Percentiles rank a stretch among this genome's conserved stretches.
Evolutionary conservation across 345 rosid genomes (phyloP).

Genomic region (Citropsis articulata): DNA sequence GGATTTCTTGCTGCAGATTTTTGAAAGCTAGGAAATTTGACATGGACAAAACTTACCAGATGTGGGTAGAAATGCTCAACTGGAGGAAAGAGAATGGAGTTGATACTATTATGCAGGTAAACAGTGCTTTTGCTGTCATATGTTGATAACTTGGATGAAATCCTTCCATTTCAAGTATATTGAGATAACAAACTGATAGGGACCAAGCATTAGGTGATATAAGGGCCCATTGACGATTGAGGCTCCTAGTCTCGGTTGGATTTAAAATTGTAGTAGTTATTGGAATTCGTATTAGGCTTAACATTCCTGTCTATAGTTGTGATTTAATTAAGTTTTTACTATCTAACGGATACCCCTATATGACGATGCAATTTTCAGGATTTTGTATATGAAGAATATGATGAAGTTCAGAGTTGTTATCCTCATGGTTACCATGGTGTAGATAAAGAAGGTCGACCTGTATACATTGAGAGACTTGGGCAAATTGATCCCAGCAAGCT

Average conservation of each 20-base stretch:
- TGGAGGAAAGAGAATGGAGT: constrained; percentile 82
- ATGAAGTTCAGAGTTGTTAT: constrained; percentile 72
- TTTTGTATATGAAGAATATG: constrained; percentile 77
- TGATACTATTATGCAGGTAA: constrained; percentile 81
- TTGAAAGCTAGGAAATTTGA: constrained; percentile 87
- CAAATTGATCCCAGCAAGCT: constrained; percentile 73
- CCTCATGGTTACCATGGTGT: constrained; percentile 99
- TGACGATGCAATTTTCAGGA: constrained; percentile 47
- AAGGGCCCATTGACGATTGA: neutral
- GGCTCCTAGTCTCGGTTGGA: neutral
- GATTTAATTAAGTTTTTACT: neutral
- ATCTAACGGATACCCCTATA: constrained; percentile 6
- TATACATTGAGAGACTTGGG: constrained; percentile 84
- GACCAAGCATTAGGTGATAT: constrained; percentile 7
- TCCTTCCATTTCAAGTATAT: neutral
- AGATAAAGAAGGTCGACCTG: constrained; percentile 84
- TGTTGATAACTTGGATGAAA: constrained; percentile 1
- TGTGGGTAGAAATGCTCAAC: constrained; percentile 95
- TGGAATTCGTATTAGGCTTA: neutral
- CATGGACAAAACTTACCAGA: constrained; percentile 65
- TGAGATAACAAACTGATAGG: constrained; percentile 7
- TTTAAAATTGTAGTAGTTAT: constrained; percentile 6
- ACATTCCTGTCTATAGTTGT: neutral
- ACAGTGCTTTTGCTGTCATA: neutral
- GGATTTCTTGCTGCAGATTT: constrained; percentile 47